Percentiles rank a stretch among this genome's conserved stretches.
phyloP scores from a whole-genome alignment of 2,329 filamentous ascomycete species.

The Ophiosphaerella korrae region DNA sequence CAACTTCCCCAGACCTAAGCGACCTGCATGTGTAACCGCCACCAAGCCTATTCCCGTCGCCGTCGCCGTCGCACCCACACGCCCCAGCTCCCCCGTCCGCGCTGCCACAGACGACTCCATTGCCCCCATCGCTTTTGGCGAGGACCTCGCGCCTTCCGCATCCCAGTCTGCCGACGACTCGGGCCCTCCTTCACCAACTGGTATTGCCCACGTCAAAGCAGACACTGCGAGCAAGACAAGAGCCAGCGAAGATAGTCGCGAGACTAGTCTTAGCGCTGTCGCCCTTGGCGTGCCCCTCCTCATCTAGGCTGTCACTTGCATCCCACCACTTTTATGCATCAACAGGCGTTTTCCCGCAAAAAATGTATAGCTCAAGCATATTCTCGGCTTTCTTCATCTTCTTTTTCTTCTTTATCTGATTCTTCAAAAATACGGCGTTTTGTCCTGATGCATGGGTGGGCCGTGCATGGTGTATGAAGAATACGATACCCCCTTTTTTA shows the following conservation, averaged over 20 bases:
- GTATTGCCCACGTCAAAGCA: slow-evolving; percentile 25
- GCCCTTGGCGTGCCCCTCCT: slow-evolving; percentile 27
- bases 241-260: slow-evolving; percentile 24
- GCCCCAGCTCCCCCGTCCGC: slow-evolving; percentile 36
- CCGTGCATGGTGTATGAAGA: too few relatives aligned
- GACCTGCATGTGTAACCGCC: slow-evolving; percentile 11
- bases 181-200: slow-evolving; percentile 34
- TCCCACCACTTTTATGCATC: too few relatives aligned
- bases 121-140: slow-evolving; percentile 39
- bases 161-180: slow-evolving; percentile 31
- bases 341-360: too few relatives aligned
- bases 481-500: too few relatives aligned
- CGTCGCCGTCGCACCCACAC: slow-evolving; percentile 7
- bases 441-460: too few relatives aligned
- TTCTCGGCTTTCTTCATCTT: not conserved
- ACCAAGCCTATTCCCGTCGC: slow-evolving; percentile 1
- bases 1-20: slow-evolving; percentile 38
- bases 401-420: too few relatives aligned
- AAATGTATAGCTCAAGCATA: not conserved
- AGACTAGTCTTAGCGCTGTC: slow-evolving; percentile 25
- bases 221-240: slow-evolving; percentile 31
- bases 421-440: too few relatives aligned
- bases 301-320: slow-evolving; percentile 11
- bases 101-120: slow-evolving; percentile 40
- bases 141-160: slow-evolving; percentile 34